Conservation (phyloP, 1,139 yeast genomes). For the Kodamaea arcana region DNA sequence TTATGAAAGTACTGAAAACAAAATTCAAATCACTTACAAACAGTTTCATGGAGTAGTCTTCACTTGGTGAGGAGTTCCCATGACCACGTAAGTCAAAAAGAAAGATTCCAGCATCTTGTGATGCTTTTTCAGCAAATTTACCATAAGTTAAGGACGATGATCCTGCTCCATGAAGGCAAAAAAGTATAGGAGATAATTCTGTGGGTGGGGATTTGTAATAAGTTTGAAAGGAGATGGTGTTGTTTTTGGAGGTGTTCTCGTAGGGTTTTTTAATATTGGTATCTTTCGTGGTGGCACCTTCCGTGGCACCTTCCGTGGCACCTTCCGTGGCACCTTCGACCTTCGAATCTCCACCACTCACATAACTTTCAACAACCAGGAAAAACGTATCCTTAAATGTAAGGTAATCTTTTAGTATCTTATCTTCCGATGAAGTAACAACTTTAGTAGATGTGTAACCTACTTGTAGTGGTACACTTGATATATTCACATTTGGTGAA, state of each 20-base stretch:
- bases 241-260: too few relatives aligned
- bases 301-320: too few relatives aligned
- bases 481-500: not conserved
- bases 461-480: not conserved
- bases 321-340: too few relatives aligned
- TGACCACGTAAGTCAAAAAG: slow-evolving; percentile 84
- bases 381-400: slow-evolving; percentile 7
- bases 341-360: too few relatives aligned
- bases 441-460: too few relatives aligned
- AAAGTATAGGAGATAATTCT: slow-evolving; percentile 49
- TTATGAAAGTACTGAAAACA: slow-evolving; percentile 39
- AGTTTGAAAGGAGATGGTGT: slow-evolving; percentile 39
- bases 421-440: too few relatives aligned
- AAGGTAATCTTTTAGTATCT: slow-evolving; percentile 5
- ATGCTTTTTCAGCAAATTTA: slow-evolving; percentile 29
- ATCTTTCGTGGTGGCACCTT: too few relatives aligned
- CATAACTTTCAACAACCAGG: slow-evolving; percentile 8
- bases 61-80: slow-evolving; percentile 39
- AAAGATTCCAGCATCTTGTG: slow-evolving; percentile 51
- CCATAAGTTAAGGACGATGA: slow-evolving; percentile 82
- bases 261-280: too few relatives aligned
- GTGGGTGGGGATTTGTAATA: slow-evolving; percentile 55
- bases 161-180: slow-evolving; percentile 95
- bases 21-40: slow-evolving; percentile 55
- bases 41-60: slow-evolving; percentile 46